phyloP scores from a whole-genome alignment of 2,329 filamentous ascomycete species.

The Domatiomyces globalis region DNA sequence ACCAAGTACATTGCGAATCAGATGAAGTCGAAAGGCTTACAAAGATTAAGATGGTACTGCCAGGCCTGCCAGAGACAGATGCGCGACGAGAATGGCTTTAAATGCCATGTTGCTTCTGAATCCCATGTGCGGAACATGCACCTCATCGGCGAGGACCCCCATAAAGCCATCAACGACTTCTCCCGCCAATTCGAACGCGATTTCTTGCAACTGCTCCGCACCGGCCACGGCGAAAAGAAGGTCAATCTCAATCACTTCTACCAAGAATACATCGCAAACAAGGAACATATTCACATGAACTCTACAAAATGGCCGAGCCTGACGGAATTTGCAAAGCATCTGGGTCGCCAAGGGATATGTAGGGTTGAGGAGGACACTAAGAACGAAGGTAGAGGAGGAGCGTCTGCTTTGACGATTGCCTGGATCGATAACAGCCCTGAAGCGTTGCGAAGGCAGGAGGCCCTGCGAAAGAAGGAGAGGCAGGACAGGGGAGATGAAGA shows the following conservation, averaged over 20 bases:
- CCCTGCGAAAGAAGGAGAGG: constrained; percentile 66
- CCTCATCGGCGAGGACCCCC: constrained; percentile 72
- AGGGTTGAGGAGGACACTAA: constrained; percentile 82
- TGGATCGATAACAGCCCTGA: constrained; percentile 92
- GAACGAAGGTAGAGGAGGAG: constrained; percentile 12
- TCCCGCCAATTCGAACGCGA: constrained; percentile 67
- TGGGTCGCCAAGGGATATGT: constrained; percentile 77
- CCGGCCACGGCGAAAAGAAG: constrained; percentile 78
- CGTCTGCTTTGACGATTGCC: constrained; percentile 49
- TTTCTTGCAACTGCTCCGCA: constrained; percentile 63
- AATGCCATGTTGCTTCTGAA: constrained; percentile 74
- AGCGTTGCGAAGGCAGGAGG: constrained; percentile 64
- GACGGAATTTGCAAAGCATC: constrained; percentile 76
- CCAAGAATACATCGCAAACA: constrained; percentile 79
- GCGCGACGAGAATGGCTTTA: constrained; percentile 81
- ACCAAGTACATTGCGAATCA: constrained; percentile 86
- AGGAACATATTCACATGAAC: constrained; percentile 88
- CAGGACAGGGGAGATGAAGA: constrained; percentile 87
- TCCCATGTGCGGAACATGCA: constrained; percentile 83
- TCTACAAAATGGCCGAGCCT: constrained; percentile 76
- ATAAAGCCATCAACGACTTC: constrained; percentile 70
- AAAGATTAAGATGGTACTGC: constrained; percentile 85
- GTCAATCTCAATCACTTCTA: constrained; percentile 89
- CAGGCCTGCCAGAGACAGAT: constrained; percentile 64
- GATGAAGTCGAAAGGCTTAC: constrained; percentile 58